A percentile compares a stretch with the other conserved stretches of the same genome.
Evolutionary conservation across 2,329 filamentous ascomycete species (phyloP).

Genomic region (Penicillium sp.): DNA sequence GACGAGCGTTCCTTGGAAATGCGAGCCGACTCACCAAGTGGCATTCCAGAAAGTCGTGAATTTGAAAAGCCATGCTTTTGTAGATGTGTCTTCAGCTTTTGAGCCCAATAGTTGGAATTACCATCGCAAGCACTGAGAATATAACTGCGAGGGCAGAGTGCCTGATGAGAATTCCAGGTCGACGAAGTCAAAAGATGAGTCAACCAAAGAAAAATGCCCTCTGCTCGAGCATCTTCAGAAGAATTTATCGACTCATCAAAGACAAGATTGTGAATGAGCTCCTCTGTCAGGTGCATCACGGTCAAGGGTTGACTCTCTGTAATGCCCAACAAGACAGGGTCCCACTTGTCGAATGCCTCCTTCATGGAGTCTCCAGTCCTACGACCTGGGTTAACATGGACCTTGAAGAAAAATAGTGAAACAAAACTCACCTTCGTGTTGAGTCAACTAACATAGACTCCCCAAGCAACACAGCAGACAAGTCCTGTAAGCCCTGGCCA

Average conservation of each 20-base stretch:
- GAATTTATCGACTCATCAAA: slow-evolving; percentile 15
- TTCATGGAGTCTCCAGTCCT: slow-evolving; percentile 29
- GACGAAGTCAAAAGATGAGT: slow-evolving; percentile 42
- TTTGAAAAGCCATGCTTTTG: slow-evolving; percentile 5
- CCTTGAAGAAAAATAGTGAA: neutral
- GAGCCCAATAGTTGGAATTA: slow-evolving; percentile 31
- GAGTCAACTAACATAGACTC: slow-evolving; percentile 23
- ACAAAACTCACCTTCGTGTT: slow-evolving; percentile 26
- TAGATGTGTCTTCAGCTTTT: slow-evolving; percentile 19
- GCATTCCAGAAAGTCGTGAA: neutral
- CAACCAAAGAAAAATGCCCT: slow-evolving; percentile 48
- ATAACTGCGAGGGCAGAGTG: slow-evolving; percentile 29
- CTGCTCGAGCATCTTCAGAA: slow-evolving; percentile 30
- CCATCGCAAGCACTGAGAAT: slow-evolving; percentile 31
- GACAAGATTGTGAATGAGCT: slow-evolving; percentile 36
- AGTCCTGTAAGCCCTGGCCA: slow-evolving; percentile 11
- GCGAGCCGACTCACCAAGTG: neutral
- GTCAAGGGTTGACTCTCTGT: slow-evolving; percentile 32
- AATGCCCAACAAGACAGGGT: slow-evolving; percentile 35
- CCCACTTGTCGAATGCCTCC: slow-evolving; percentile 32
- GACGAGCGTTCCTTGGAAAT: slow-evolving; percentile 2
- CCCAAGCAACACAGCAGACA: slow-evolving; percentile 28
- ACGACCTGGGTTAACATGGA: slow-evolving; percentile 3
- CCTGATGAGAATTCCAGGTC: slow-evolving; percentile 32
- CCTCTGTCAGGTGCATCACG: slow-evolving; percentile 34